These are phyloP conservation scores for Suhomyces bolitotheri DNA, from an alignment of 1,139 yeast species.

Conservation along the genomic window DNA sequence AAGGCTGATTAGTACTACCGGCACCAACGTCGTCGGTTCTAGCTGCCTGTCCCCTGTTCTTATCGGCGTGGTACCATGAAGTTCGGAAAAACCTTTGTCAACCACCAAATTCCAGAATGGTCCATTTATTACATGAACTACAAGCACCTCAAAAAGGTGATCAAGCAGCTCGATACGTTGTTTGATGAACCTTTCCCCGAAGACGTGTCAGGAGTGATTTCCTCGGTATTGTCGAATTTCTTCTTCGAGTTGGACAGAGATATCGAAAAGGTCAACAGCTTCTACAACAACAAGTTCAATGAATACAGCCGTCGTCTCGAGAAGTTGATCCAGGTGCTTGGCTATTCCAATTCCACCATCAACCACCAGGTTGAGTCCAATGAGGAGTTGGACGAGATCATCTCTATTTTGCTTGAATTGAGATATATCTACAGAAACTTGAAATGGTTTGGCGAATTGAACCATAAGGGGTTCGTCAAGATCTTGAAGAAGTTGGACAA, in stretches of 20 bases:
- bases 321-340: constrained; percentile 41
- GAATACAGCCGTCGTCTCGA: constrained; percentile 74
- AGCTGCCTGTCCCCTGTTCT: too few relatives aligned
- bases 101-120: constrained; percentile 97
- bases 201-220: constrained; percentile 21
- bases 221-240: constrained; percentile 56
- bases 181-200: constrained; percentile 35
- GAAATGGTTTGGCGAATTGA: constrained; percentile 92
- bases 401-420: constrained; percentile 73
- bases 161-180: constrained; percentile 50
- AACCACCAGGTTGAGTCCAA: constrained; percentile 37
- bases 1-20: too few relatives aligned
- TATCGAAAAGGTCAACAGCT: constrained; percentile 76
- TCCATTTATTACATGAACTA: constrained; percentile 76
- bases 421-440: constrained; percentile 78
- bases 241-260: constrained; percentile 80
- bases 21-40: too few relatives aligned
- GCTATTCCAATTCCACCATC: constrained; percentile 25
- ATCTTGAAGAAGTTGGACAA: constrained; percentile 90
- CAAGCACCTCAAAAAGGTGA: constrained; percentile 77
- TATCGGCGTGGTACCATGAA: constrained; percentile 59
- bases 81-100: constrained; percentile 76
- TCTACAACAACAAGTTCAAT: constrained; percentile 67
- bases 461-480: constrained; percentile 86
- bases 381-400: constrained; percentile 78